Percentiles rank a stretch among this genome's conserved stretches.
These are phyloP conservation scores for Ustilago esculenta DNA, from an alignment of 1,284 basidiomycete genomes.

Conservation along the genomic window DNA sequence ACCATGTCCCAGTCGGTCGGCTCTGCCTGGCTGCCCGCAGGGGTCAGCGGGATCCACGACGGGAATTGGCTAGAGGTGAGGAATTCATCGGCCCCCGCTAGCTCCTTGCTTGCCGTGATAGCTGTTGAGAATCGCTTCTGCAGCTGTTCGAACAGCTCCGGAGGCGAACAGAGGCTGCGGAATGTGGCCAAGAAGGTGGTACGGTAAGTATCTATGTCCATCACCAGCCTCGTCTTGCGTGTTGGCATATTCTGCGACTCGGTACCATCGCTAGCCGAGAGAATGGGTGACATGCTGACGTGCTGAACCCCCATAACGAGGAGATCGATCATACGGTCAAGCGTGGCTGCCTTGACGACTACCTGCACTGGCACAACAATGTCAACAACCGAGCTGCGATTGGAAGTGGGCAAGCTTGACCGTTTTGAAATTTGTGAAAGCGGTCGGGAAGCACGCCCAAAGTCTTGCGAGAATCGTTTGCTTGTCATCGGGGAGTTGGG, in stretches of 20 bases:
- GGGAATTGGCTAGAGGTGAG: conserved; percentile 59
- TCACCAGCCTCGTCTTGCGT: conserved; percentile 44
- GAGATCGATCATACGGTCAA: conserved; percentile 62
- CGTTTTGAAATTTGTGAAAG: conserved; percentile 59
- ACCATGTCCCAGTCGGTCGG: conserved; percentile 60
- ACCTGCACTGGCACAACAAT: conserved; percentile 49
- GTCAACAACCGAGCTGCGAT: conserved; percentile 60
- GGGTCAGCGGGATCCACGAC: conserved; percentile 51
- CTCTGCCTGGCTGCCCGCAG: conserved; percentile 42
- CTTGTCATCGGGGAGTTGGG: conserved; percentile 51
- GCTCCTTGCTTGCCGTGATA: conserved; percentile 60
- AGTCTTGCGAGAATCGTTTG: conserved; percentile 61
- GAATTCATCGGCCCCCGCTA: conserved; percentile 46
- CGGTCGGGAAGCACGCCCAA: conserved; percentile 47
- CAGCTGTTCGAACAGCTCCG: conserved; percentile 60
- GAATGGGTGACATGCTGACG: conserved; percentile 31
- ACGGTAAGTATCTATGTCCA: conserved; percentile 56
- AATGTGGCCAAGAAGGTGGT: conserved; percentile 60
- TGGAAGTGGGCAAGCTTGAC: conserved; percentile 58
- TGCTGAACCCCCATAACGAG: conserved; percentile 64
- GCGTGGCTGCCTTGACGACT: conserved; percentile 53
- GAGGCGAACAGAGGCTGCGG: conserved; percentile 50
- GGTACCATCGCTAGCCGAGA: conserved; percentile 9
- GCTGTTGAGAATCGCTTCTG: conserved; percentile 59
- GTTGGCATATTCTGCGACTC: conserved; percentile 16